A percentile compares a stretch with the other conserved stretches of the same genome.
Conservation (phyloP, 1,139 yeast genomes). For the Candida frijolesensis region DNA sequence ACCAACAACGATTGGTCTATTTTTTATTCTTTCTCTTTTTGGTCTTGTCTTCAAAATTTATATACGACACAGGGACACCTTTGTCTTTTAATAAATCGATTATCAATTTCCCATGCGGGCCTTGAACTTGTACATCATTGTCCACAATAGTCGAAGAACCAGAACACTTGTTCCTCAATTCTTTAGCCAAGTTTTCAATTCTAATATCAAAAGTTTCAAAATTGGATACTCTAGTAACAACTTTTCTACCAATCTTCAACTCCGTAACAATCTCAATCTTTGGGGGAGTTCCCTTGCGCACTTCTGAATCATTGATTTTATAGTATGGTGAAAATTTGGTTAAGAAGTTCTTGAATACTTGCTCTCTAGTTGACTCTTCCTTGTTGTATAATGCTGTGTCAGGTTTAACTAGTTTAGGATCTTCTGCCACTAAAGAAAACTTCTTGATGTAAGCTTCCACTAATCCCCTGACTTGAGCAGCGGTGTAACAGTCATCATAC, state of each 20-base stretch:
- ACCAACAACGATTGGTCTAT: background rate
- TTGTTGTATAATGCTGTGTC: conserved; percentile 47
- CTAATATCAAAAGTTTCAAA: conserved; percentile 70
- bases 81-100: conserved; percentile 57
- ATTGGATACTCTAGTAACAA: conserved; percentile 71
- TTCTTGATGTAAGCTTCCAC: conserved; percentile 58
- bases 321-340: conserved; percentile 60
- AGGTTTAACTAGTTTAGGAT: conserved; percentile 53
- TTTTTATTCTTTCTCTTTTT: conserved; percentile 54
- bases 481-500: conserved; percentile 47
- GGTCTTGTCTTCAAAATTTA: conserved; percentile 65
- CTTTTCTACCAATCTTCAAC: conserved; percentile 79
- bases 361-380: conserved; percentile 46
- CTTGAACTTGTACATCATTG: conserved; percentile 71
- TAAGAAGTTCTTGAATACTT: conserved; percentile 51
- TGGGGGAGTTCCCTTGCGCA: conserved; percentile 67
- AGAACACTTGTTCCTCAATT: conserved; percentile 77
- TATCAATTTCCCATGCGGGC: conserved; percentile 75
- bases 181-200: conserved; percentile 66
- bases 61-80: conserved; percentile 72
- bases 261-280: conserved; percentile 68
- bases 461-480: conserved; percentile 53
- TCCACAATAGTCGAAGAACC: conserved; percentile 77
- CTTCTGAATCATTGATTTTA: conserved; percentile 41
- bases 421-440: conserved; percentile 47